A percentile compares a stretch with the other conserved stretches of the same genome.
Conservation (phyloP, 2,329 filamentous ascomycete genomes). For the Akanthomyces dipterigenus region DNA sequence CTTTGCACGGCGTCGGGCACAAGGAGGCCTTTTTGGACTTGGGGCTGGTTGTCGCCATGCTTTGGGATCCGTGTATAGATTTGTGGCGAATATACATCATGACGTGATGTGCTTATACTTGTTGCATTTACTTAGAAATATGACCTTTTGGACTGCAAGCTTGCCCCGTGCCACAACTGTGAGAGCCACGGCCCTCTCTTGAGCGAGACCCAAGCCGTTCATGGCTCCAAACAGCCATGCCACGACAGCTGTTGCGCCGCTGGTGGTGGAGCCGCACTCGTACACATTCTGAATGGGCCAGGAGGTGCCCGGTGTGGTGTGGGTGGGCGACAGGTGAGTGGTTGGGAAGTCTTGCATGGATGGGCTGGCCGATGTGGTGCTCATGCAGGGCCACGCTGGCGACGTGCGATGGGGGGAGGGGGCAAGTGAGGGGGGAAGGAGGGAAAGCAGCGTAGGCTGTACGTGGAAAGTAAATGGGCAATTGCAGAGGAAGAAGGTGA, state of each 20-base stretch:
- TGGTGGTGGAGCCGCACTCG: neutral
- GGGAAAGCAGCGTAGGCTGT: neutral
- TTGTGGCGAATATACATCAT: neutral
- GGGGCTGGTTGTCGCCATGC: neutral
- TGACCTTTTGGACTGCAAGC: neutral
- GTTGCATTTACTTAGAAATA: neutral
- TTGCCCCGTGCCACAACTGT: neutral
- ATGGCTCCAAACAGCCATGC: neutral
- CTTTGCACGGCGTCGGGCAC: neutral
- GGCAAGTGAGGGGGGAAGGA: neutral
- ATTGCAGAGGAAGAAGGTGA: neutral
- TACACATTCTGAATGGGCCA: neutral
- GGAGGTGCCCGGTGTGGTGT: neutral
- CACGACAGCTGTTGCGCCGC: neutral
- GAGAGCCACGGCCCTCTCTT: neutral
- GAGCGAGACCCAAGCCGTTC: neutral
- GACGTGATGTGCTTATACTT: neutral
- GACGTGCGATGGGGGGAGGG: neutral
- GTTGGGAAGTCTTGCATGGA: neutral
- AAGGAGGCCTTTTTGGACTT: neutral
- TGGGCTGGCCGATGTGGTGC: conserved; percentile 5
- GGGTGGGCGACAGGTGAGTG: neutral
- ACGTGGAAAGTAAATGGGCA: neutral
- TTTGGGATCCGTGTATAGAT: neutral
- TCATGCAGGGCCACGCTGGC: conserved; percentile 13